Evolutionary conservation across 2,329 filamentous ascomycete genomes (phyloP), one percentile per base, ranked within the genome.

Genomic region (Botryotinia narcissicola): DNA sequence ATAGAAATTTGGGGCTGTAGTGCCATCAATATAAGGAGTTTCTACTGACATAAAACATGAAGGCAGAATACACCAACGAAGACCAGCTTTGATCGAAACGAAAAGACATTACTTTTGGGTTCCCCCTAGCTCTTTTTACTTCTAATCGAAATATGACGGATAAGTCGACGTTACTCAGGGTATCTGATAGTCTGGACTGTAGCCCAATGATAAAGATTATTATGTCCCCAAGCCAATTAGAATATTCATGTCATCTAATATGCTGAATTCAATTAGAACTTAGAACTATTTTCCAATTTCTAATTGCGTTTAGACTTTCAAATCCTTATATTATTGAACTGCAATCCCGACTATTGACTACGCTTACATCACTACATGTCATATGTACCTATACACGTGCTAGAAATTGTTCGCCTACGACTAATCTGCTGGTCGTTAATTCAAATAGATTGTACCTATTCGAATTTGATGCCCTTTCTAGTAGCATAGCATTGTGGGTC

Each of bases 381-480:
- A 54, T 54, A 54, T 18, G 18, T 61, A 44, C 42, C 42, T 44
- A 25, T 16, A 40, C 25, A 40, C 35, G 22, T 40, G 4, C 32
- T 2, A 61, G 0, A n/a, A 8, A 40, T 37, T 22, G 3, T n/a
- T 29, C 0, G 3, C 7, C 22, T 22, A 4, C 10, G 2, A 40
- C 25, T n/a, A 61, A 5, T 25, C 59, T 40, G 7, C 22, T 40
- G 35, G 22, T 5, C 0, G 4, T n/a, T 4, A 54, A 16, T 29
- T 54, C 14, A 18, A 14, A 61, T 9, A n/a, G 59, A 9, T 29
- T 9, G 2, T 18, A n/a, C 25, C 10, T 4, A n/a, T 61, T 25
- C 25, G 22, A 61, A 5, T 25, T 10, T 4, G 22, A n/a, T 16
- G 8, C 40, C 12, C 22, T 40, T 29, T 48, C 29, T 12, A 29